Conservation (phyloP, 2,329 filamentous ascomycete species). For the Trichoderma pleuroti region DNA sequence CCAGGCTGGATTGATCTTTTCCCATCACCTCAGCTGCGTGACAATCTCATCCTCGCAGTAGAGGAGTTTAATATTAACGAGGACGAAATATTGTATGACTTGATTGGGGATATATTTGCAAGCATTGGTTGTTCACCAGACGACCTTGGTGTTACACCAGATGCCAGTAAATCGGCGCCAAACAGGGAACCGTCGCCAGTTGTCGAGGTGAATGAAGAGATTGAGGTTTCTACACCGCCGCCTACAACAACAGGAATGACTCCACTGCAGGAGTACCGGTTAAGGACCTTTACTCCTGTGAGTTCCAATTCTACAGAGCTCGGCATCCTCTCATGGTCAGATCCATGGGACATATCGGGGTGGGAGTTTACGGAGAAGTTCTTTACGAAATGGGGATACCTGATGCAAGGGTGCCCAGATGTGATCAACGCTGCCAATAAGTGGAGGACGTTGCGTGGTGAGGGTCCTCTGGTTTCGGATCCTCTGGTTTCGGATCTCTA, state of each 20-base stretch:
- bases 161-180: background rate
- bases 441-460: slow-evolving; percentile 10
- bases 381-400: slow-evolving; percentile 8
- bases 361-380: slow-evolving; percentile 18
- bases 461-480: slow-evolving; percentile 16
- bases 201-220: background rate
- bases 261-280: background rate
- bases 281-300: background rate
- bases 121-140: background rate
- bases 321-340: slow-evolving; percentile 23
- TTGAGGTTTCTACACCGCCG: background rate
- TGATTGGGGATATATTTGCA: slow-evolving; percentile 19
- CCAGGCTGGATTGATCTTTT: slow-evolving; percentile 23
- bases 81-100: slow-evolving; percentile 21
- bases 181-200: background rate
- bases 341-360: slow-evolving; percentile 22
- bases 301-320: background rate
- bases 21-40: slow-evolving; percentile 22
- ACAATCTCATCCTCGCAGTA: slow-evolving; percentile 23
- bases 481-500: slow-evolving; percentile 1
- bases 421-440: slow-evolving; percentile 13
- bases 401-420: slow-evolving; percentile 15
- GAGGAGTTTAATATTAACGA: slow-evolving; percentile 18
- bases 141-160: background rate
- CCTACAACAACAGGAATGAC: background rate